Evolutionary conservation across 106 monocot genomes (phyloP).

Genomic region (Platanthera zijinensis): DNA sequence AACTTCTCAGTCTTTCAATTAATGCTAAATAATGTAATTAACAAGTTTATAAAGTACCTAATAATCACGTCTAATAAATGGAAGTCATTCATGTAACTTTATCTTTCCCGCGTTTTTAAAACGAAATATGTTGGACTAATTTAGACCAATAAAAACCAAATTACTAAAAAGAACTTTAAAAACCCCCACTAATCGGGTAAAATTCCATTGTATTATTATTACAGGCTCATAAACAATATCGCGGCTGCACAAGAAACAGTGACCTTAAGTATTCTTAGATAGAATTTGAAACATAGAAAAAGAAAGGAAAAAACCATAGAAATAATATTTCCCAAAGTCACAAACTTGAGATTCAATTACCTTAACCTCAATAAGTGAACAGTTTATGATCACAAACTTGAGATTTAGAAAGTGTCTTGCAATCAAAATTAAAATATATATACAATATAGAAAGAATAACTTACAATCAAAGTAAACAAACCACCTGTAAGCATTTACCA

Average conservation of each 20-base stretch:
- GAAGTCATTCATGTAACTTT: background rate
- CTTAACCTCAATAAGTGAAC: background rate
- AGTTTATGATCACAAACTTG: background rate
- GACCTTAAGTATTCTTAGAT: background rate
- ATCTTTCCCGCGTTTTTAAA: background rate
- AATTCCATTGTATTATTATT: background rate
- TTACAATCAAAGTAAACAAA: constrained; percentile 4
- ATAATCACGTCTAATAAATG: background rate
- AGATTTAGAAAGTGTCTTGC: too few relatives aligned
- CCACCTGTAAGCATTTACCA: constrained; percentile 84
- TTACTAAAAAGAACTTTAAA: background rate
- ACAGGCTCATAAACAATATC: background rate
- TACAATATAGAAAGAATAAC: background rate
- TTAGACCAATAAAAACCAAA: background rate
- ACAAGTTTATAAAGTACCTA: too few relatives aligned
- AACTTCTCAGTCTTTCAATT: too few relatives aligned
- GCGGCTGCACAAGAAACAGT: too few relatives aligned
- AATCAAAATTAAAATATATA: too few relatives aligned
- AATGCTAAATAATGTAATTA: too few relatives aligned
- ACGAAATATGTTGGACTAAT: background rate
- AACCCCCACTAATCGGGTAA: background rate
- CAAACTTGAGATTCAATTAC: background rate
- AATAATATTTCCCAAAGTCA: background rate
- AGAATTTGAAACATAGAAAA: background rate
- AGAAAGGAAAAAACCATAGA: background rate